Percentiles rank a stretch among this genome's conserved stretches.
phyloP scores from a whole-genome alignment of 2,329 filamentous ascomycete genomes.

The Phaeophleospora eucalypticola region DNA sequence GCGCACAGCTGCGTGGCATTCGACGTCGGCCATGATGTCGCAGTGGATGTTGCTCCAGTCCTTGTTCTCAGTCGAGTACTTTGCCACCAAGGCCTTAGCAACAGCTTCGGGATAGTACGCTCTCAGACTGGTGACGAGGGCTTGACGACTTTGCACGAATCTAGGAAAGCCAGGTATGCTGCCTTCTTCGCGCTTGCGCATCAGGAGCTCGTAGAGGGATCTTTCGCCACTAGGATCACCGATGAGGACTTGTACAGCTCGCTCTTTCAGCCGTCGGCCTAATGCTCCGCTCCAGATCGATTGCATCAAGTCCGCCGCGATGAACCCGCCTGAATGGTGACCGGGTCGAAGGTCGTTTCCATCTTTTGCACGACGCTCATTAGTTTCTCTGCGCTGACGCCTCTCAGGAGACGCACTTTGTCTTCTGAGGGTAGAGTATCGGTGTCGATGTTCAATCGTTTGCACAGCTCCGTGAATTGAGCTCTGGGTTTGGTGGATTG shows the following conservation, averaged over 20 bases:
- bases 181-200: background rate
- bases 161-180: background rate
- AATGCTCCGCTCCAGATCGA: conserved; percentile 18
- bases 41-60: conserved; percentile 17
- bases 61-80: conserved; percentile 12
- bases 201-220: conserved; percentile 8
- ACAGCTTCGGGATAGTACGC: conserved; percentile 12
- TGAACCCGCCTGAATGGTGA: conserved; percentile 18
- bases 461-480: conserved; percentile 17
- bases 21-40: conserved; percentile 19
- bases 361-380: conserved; percentile 12
- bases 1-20: conserved; percentile 16
- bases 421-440: conserved; percentile 9
- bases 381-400: conserved; percentile 13
- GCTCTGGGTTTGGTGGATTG: conserved; percentile 12
- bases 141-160: conserved; percentile 10
- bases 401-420: conserved; percentile 13
- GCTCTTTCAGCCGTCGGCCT: conserved; percentile 14
- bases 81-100: conserved; percentile 11
- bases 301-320: conserved; percentile 14
- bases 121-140: conserved; percentile 11
- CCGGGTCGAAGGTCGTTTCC: conserved; percentile 14
- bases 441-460: conserved; percentile 14
- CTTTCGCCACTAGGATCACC: conserved; percentile 15
- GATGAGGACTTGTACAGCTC: conserved; percentile 16